Conservation (phyloP, 495 filamentous ascomycete species). For the Neurospora africana region DNA sequence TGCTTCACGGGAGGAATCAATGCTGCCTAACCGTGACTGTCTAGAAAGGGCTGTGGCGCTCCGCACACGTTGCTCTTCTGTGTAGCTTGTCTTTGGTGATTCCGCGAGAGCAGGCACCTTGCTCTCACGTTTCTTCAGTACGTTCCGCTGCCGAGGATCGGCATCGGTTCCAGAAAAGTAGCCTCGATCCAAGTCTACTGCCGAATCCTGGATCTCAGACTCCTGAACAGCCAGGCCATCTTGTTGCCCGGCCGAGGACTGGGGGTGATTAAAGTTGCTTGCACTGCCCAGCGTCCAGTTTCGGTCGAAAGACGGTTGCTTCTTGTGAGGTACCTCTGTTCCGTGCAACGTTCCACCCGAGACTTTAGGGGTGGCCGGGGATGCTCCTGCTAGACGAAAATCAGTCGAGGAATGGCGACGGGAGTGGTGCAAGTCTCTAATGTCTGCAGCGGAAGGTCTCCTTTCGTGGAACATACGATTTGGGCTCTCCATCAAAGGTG, state of each 20-base stretch:
- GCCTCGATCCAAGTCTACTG: conserved; percentile 67
- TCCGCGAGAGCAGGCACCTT: conserved; percentile 43
- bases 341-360: conserved; percentile 26
- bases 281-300: conserved; percentile 72
- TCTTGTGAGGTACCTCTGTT: conserved; percentile 47
- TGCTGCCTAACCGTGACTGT: conserved; percentile 70
- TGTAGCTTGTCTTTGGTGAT: conserved; percentile 52
- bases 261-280: conserved; percentile 18
- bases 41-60: conserved; percentile 51
- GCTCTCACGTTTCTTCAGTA: conserved; percentile 70
- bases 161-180: conserved; percentile 89
- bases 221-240: conserved; percentile 23
- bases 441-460: conserved; percentile 68
- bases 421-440: conserved; percentile 75
- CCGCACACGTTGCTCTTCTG: conserved; percentile 56
- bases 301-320: conserved; percentile 79
- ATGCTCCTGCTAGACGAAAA: conserved; percentile 35
- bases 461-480: conserved; percentile 37
- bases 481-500: conserved; percentile 45
- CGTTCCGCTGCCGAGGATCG: conserved; percentile 62
- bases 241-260: conserved; percentile 38
- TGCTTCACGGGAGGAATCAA: conserved; percentile 43
- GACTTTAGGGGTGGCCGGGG: conserved; percentile 26
- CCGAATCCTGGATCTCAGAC: conserved; percentile 26
- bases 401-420: conserved; percentile 85